These are phyloP conservation scores for Kodamaea fukazawae DNA, from an alignment of 805 yeast genomes.

Conservation along the genomic window DNA sequence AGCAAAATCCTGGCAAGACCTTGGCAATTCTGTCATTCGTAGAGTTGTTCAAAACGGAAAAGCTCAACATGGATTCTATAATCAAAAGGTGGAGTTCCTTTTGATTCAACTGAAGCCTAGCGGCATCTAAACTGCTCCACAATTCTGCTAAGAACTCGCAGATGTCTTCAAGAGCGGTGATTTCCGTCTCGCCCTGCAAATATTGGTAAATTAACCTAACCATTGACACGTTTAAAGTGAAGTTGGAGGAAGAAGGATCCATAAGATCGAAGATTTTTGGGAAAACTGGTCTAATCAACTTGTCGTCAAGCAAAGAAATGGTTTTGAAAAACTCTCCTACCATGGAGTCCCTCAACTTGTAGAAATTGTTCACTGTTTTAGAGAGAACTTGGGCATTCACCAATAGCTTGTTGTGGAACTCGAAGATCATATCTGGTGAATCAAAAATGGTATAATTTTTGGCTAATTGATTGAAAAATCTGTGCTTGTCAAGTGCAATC, in stretches of 20 bases:
- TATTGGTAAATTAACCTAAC: constrained; percentile 17
- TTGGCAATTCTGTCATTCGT: constrained; percentile 23
- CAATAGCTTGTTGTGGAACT: constrained; percentile 19
- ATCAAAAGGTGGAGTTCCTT: constrained; percentile 57
- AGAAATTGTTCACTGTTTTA: constrained; percentile 31
- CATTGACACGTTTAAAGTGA: constrained; percentile 24
- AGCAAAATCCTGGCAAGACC: constrained; percentile 34
- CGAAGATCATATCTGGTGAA: constrained; percentile 2
- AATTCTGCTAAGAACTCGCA: constrained; percentile 38
- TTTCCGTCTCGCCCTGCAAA: constrained; percentile 10
- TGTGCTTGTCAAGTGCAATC: constrained; percentile 20
- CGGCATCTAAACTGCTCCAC: constrained; percentile 59
- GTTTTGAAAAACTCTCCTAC: constrained; percentile 27
- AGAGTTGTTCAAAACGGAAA: constrained; percentile 38
- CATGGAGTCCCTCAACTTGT: constrained; percentile 43
- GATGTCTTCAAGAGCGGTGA: constrained; percentile 16
- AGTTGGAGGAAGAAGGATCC: constrained; percentile 21
- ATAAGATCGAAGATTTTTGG: constrained; percentile 9
- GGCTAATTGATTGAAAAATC: constrained; percentile 26
- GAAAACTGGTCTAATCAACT: neutral
- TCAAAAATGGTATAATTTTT: constrained; percentile 2
- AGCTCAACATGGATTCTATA: constrained; percentile 49
- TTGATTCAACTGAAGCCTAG: constrained; percentile 64
- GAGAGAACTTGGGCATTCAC: constrained; percentile 19
- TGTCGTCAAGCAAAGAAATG: constrained; percentile 2